Percentiles rank a stretch among this genome's conserved stretches.
Evolutionary conservation across 768 basidiomycete species (phyloP).

Genomic region (Lactarius hatsudake): DNA sequence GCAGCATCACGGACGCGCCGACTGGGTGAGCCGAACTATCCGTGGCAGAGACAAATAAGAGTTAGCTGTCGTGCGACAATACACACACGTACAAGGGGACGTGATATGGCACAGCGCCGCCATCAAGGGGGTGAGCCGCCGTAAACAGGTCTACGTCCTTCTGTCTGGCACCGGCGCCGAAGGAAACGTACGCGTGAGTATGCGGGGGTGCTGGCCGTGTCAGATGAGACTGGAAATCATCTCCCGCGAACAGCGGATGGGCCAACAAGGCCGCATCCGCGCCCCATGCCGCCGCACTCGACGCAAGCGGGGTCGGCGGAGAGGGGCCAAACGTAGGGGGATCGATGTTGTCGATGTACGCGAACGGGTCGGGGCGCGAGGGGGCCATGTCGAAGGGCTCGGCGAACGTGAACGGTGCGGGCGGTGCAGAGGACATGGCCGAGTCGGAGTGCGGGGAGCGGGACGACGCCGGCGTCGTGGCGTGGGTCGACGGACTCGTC

Average conservation of each 20-base stretch:
- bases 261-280: conserved; percentile 14
- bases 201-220: conserved; percentile 55
- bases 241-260: conserved; percentile 35
- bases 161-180: conserved; percentile 82
- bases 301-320: conserved; percentile 1
- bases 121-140: conserved; percentile 63
- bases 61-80: conserved; percentile 12
- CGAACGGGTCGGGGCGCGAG: conserved; percentile 31
- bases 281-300: conserved; percentile 9
- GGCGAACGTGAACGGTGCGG: neutral
- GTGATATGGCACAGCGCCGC: conserved; percentile 70
- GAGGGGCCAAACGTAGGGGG: conserved; percentile 5
- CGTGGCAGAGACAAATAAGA: conserved; percentile 3
- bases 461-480: conserved; percentile 20
- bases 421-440: conserved; percentile 9
- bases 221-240: conserved; percentile 32
- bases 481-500: conserved; percentile 21
- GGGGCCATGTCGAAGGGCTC: conserved; percentile 9
- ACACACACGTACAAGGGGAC: conserved; percentile 43
- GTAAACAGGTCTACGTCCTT: conserved; percentile 81
- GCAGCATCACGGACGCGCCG: conserved; percentile 75
- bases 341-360: conserved; percentile 24
- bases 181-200: conserved; percentile 76
- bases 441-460: conserved; percentile 10
- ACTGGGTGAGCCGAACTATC: conserved; percentile 75